Evolutionary conservation across 768 basidiomycete genomes (phyloP).

Genomic region (Macrolepiota fuliginosa): DNA sequence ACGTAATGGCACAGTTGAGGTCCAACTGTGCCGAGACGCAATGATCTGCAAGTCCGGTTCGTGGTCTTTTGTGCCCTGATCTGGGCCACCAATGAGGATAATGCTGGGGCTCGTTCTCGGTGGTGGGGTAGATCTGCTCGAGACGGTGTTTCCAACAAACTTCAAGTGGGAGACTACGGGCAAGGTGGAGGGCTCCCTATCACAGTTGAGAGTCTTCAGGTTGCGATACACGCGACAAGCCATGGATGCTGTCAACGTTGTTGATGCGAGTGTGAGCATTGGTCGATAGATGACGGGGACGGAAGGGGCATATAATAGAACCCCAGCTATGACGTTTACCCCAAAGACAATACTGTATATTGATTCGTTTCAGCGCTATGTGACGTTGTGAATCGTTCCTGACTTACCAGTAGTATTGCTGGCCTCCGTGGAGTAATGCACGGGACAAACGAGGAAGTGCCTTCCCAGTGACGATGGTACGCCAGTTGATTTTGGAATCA

Average conservation of each 20-base stretch:
- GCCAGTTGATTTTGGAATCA: neutral
- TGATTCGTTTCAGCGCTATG: neutral
- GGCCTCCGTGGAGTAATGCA: neutral
- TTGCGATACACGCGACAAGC: conserved; percentile 31
- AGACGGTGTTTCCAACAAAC: neutral
- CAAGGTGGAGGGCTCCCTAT: neutral
- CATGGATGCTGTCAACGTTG: conserved; percentile 29
- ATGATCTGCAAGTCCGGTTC: neutral
- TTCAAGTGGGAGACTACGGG: neutral
- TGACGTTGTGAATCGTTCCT: no score
- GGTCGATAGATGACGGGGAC: conserved; percentile 23
- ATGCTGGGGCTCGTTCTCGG: neutral
- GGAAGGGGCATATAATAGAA: conserved; percentile 20
- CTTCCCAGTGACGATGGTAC: neutral
- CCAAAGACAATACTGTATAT: conserved; percentile 22
- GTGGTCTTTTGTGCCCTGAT: neutral
- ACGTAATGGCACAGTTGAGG: neutral
- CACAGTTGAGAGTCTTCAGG: conserved; percentile 18
- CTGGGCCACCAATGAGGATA: neutral
- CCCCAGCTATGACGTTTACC: conserved; percentile 23
- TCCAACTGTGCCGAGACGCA: neutral
- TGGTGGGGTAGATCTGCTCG: neutral
- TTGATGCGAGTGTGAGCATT: conserved; percentile 26
- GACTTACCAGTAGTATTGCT: neutral
- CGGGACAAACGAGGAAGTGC: no score